A percentile compares a stretch with the other conserved stretches of the same genome.
Evolutionary conservation across 805 yeast genomes (phyloP).

Genomic region (Tetrapisispora fleetii): DNA sequence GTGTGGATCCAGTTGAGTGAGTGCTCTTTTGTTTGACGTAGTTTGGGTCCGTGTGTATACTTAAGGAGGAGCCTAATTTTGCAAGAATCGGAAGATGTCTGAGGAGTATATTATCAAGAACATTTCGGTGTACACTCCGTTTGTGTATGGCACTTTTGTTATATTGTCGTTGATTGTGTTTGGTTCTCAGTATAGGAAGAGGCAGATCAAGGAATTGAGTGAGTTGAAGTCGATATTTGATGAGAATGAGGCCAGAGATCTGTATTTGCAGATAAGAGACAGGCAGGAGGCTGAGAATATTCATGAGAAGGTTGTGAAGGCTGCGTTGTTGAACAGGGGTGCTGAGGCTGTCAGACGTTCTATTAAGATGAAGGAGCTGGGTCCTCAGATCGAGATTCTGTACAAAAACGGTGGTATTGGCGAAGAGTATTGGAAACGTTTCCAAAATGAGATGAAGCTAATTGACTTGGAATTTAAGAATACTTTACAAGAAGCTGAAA

Average conservation of each 20-base stretch:
- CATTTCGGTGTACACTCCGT: constrained; percentile 50
- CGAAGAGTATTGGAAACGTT: constrained; percentile 77
- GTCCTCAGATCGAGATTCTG: constrained; percentile 55
- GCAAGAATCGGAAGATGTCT: background rate
- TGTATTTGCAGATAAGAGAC: constrained; percentile 48
- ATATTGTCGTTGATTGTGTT: constrained; percentile 58
- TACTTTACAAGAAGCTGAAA: constrained; percentile 64
- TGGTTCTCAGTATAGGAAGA: constrained; percentile 58
- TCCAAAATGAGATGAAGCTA: constrained; percentile 62
- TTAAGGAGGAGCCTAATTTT: no score
- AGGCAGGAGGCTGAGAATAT: constrained; percentile 36
- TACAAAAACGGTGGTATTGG: constrained; percentile 88
- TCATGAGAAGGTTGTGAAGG: constrained; percentile 68
- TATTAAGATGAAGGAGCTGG: constrained; percentile 70
- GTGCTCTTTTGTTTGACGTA: no score
- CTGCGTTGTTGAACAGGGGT: constrained; percentile 60
- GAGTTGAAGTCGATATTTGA: constrained; percentile 65
- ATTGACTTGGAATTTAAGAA: constrained; percentile 76
- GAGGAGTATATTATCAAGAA: constrained; percentile 14
- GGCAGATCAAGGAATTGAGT: constrained; percentile 39
- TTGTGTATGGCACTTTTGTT: constrained; percentile 63
- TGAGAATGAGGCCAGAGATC: constrained; percentile 52
- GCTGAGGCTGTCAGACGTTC: constrained; percentile 82
- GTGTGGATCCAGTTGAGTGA: no score
- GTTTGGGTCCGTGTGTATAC: no score